These are phyloP conservation scores for Ogataea ganodermae DNA, from an alignment of 805 yeast genomes.

Conservation along the genomic window DNA sequence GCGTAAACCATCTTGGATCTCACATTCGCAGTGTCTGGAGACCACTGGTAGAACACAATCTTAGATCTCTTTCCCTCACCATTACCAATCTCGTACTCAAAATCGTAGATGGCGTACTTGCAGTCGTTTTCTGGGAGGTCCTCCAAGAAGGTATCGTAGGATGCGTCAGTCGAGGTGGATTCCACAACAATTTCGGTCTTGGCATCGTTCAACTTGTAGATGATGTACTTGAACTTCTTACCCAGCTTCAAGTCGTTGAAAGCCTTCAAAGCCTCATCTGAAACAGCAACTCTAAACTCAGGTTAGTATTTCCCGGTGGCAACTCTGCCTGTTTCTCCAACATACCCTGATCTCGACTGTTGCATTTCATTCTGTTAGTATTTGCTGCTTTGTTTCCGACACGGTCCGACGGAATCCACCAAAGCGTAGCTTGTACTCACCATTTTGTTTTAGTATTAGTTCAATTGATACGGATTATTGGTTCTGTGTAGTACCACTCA, in stretches of 20 bases:
- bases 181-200: conserved; percentile 91
- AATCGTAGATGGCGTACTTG: conserved; percentile 95
- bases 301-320: conserved; percentile 15
- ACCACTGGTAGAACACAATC: conserved; percentile 82
- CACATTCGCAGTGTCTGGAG: conserved; percentile 96
- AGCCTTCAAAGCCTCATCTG: conserved; percentile 86
- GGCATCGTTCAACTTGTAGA: conserved; percentile 77
- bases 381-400: neutral
- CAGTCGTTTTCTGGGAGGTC: conserved; percentile 95
- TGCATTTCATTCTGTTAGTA: conserved; percentile 7
- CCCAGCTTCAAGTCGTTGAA: conserved; percentile 96
- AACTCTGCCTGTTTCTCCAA: neutral
- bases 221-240: conserved; percentile 80
- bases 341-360: conserved; percentile 40
- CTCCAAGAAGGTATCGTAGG: conserved; percentile 84
- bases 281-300: conserved; percentile 68
- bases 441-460: neutral
- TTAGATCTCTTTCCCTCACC: conserved; percentile 90
- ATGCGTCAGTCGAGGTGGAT: conserved; percentile 70
- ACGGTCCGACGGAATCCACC: neutral
- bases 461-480: conserved; percentile 1
- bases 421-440: neutral
- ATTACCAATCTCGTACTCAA: conserved; percentile 85
- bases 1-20: conserved; percentile 98
- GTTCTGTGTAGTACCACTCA: neutral